Base-by-base conservation (phyloP, 352 stramenopile species). In the Elongisporangium undulatum region DNA sequence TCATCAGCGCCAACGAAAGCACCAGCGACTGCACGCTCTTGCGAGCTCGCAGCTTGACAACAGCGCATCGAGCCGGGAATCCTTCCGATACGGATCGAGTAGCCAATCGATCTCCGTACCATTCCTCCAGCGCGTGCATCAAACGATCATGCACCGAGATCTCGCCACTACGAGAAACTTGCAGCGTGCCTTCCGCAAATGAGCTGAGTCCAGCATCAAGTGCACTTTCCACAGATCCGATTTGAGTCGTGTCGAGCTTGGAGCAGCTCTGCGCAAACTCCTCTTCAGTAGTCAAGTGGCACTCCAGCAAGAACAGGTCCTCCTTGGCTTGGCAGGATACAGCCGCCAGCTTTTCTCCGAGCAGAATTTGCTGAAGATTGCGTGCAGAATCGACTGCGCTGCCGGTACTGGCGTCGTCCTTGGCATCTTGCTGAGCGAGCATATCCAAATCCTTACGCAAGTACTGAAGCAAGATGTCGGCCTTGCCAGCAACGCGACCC, bases 301-400 rank as follows among this genome's bases (percentile, higher is more conserved):
- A 89, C 49, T 92, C 82, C 4, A 92, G 69, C 61, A 90, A 75
- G 56, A 89, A 92, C 7, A 87, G 55, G 55, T 92, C 80, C 54
- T 89, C 80, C 56, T 84, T 81, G 9, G 79, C 77, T 65, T 86
- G 74, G 22, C 73, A 89, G 4, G 78, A 76, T 20, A 92, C 61
- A 6, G 67, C 64, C 5, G 79, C 75, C 5, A 92, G 66, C 54
- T 83, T 88, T 38, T 85, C 77, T 12, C 79, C 82, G 29, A 91
- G 60, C 4, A 86, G 53, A 15, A 89, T 52, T 49, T 87, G 79
- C 55, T 85, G 75, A 24, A 89, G 75, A 24, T 50, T 71, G 2
- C 71, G 68, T 22, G 68, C 66, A 10, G 68, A 74, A 34, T 79
- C 71, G 22, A 72, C 24, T 9, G 76, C 51, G 0, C 58, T 55